Base-by-base conservation (phyloP, 306 rosid genomes). In the Medicago lupulina region DNA sequence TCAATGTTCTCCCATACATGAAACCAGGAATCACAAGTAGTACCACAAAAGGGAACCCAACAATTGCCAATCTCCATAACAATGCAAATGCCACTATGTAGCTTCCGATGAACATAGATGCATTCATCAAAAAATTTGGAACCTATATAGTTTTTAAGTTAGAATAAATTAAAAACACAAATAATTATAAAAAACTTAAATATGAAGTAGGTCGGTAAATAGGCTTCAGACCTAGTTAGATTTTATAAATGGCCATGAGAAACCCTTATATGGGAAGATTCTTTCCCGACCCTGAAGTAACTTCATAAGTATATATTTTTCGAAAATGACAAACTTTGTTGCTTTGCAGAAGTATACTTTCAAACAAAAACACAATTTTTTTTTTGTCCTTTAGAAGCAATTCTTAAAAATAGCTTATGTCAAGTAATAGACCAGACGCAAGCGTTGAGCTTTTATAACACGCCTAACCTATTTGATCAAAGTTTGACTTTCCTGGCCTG, bases 11-110 rank as follows among this genome's bases (percentile, higher is more conserved):
- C 38, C 97, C 97, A 55, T 92, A 95, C 9, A 95, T 88, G 7
- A 95, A 74, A 5, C 97, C 97, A 4, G 97, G 96, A 58, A 95
- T 90, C 76, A 95, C 89, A 15, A 95, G 67, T 63, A 95, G 76
- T 21, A 87, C 76, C 60, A 90, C 74, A 67, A 90, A 95, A 0
- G 98, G 98, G 59, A 95, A 78, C 25, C 93, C 98, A 66, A 89
- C 96, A 0, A 95, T 63, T 0, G 98, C 97, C 49, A 87, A 72
- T 64, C 79, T 90, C 98, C 97, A 95, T 5, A 92, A 44, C 74
- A 95, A 18, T 65, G 84, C 73, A 73, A 90, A 84, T 2, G 93
- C 98, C 18, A 80, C 92, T 8, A 90, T 57, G 76, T 92, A 92
- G 87, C 96, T 92, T 23, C 93, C 97, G 7, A 82, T 13, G 83